These are phyloP conservation scores for Aureobasidium sp. DNA, from an alignment of 2,329 filamentous ascomycete genomes.

Conservation along the genomic window DNA sequence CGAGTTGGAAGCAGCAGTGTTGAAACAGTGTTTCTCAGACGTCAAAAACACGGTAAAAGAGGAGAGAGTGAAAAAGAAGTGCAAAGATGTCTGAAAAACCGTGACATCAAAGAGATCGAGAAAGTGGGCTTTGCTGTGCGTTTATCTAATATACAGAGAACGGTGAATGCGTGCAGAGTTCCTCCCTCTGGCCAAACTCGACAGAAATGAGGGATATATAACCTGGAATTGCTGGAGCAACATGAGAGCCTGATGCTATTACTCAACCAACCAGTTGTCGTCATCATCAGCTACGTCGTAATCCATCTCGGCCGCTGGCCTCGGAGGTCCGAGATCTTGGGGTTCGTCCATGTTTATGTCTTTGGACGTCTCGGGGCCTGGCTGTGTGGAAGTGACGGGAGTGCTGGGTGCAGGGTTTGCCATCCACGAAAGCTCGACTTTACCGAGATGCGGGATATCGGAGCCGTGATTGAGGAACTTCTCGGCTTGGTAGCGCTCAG, in stretches of 20 bases:
- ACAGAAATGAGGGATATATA: background rate
- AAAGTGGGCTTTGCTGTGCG: background rate
- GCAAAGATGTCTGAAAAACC: background rate
- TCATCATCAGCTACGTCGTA: slow-evolving; percentile 44
- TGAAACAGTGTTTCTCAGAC: no score
- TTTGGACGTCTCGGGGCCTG: slow-evolving; percentile 13
- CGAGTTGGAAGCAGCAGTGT: no score
- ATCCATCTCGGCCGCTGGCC: slow-evolving; percentile 31
- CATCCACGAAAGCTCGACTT: slow-evolving; percentile 59
- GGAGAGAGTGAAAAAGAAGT: no score
- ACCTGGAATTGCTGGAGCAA: background rate
- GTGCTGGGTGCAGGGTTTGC: slow-evolving; percentile 23
- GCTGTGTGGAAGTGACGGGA: slow-evolving; percentile 16
- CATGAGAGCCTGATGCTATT: background rate
- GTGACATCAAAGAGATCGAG: background rate
- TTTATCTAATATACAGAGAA: background rate
- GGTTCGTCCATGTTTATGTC: slow-evolving; percentile 12
- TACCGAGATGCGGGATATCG: slow-evolving; percentile 52
- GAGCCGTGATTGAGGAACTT: slow-evolving; percentile 32
- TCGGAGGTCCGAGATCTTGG: slow-evolving; percentile 3
- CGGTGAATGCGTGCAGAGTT: background rate
- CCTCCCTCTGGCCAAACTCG: background rate
- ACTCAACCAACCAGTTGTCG: slow-evolving; percentile 31
- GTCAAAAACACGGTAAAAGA: no score
- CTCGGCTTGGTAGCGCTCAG: slow-evolving; percentile 54